phyloP scores from a whole-genome alignment of 2,329 filamentous ascomycete genomes.

The Claviceps sp. region DNA sequence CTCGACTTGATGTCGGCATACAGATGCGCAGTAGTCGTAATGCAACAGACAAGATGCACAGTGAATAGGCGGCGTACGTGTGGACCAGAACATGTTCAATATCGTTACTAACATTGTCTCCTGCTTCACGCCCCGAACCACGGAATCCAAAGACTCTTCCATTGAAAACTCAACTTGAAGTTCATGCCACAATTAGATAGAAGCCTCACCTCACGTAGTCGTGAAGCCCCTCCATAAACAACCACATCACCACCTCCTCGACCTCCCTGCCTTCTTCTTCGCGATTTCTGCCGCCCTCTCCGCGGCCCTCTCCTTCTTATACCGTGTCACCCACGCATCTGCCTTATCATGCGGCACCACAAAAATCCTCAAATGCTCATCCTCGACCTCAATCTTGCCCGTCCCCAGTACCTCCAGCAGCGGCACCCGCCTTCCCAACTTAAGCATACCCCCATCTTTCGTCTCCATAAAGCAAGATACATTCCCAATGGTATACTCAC shows the following conservation, averaged over 20 bases:
- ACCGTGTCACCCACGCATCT: constrained; percentile 51
- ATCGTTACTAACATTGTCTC: too few species aligned
- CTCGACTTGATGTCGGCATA: too few species aligned
- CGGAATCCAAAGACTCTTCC: too few species aligned
- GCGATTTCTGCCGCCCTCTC: constrained; percentile 36
- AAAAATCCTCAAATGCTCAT: constrained; percentile 71
- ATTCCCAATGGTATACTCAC: constrained; percentile 48
- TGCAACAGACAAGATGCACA: too few species aligned
- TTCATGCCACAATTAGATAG: too few species aligned
- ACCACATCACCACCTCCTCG: neutral
- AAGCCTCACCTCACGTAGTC: too few species aligned
- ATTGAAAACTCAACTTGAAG: too few species aligned
- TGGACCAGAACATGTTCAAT: too few species aligned
- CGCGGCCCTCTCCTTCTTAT: constrained; percentile 63
- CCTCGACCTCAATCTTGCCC: constrained; percentile 75
- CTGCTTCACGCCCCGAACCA: too few species aligned
- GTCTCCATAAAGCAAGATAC: constrained; percentile 93
- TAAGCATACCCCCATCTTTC: constrained; percentile 62
- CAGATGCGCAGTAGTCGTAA: too few species aligned
- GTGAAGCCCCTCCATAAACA: too few species aligned
- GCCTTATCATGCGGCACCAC: constrained; percentile 63
- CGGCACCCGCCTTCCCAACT: constrained; percentile 74
- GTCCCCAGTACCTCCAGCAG: constrained; percentile 61
- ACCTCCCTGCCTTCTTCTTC: constrained; percentile 4
- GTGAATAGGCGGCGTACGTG: too few species aligned